Evolutionary conservation across 345 rosid species (phyloP).

Genomic region (Pugionium dolabratum): DNA sequence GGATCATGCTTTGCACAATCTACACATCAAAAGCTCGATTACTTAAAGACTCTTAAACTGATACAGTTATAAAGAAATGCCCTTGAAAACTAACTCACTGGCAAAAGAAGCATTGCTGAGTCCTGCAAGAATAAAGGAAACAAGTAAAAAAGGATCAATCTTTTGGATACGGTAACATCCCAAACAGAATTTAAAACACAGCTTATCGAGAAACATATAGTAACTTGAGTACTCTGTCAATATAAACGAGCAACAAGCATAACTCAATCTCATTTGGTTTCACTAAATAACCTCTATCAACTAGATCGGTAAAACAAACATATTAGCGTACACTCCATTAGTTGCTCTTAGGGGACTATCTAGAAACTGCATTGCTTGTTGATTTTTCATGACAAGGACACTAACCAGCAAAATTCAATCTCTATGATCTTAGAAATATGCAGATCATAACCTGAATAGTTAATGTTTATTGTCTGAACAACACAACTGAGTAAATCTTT

Average conservation of each 20-base stretch:
- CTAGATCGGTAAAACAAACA: no score
- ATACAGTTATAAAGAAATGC: background rate
- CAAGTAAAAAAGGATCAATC: conserved; percentile 7
- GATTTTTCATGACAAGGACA: no score
- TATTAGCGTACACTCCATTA: no score
- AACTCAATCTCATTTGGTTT: no score
- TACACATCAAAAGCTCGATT: conserved; percentile 29
- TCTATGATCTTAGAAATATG: background rate
- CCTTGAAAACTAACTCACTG: conserved; percentile 49
- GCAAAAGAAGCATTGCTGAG: conserved; percentile 63
- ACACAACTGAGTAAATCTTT: conserved; percentile 1
- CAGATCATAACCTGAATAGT: conserved; percentile 8
- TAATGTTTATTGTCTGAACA: background rate
- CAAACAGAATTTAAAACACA: background rate
- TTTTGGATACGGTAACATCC: background rate
- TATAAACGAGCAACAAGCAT: no score
- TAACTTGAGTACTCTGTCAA: no score
- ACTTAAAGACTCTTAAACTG: background rate
- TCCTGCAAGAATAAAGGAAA: conserved; percentile 52
- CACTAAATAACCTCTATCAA: no score
- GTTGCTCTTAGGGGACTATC: no score
- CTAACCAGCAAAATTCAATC: background rate
- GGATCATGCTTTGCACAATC: conserved; percentile 89
- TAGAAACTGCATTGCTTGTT: no score
- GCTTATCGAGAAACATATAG: no score